A percentile compares a stretch with the other conserved stretches of the same genome.
phyloP scores from a whole-genome alignment of 2,329 filamentous ascomycete genomes.

The Aspergillus sclerotialis region DNA sequence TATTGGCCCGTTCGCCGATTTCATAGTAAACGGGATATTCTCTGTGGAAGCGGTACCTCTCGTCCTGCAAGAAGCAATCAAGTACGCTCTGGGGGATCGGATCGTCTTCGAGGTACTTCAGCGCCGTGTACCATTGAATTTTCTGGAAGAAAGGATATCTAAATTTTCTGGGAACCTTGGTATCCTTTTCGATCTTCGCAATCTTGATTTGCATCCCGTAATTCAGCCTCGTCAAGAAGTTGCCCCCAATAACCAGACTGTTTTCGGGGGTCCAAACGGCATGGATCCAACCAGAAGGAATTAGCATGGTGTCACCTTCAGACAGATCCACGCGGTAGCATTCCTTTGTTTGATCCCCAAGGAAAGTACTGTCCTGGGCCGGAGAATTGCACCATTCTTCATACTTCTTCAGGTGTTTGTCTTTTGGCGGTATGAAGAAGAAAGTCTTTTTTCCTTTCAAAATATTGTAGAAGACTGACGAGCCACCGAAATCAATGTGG shows the following conservation, averaged over 20 bases:
- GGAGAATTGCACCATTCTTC: slow-evolving; percentile 64
- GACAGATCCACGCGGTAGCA: slow-evolving; percentile 60
- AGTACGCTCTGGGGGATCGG: slow-evolving; percentile 53
- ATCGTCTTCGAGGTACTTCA: slow-evolving; percentile 58
- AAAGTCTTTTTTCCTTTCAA: slow-evolving; percentile 63
- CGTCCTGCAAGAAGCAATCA: slow-evolving; percentile 49
- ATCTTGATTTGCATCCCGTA: slow-evolving; percentile 62
- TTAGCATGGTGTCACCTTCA: slow-evolving; percentile 63
- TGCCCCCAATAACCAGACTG: slow-evolving; percentile 64
- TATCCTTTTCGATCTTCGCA: slow-evolving; percentile 60
- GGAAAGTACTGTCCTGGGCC: slow-evolving; percentile 59
- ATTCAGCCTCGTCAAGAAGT: slow-evolving; percentile 60
- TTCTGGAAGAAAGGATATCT: slow-evolving; percentile 63
- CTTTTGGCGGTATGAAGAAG: slow-evolving; percentile 64
- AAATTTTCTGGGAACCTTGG: slow-evolving; percentile 59
- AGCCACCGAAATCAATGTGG: slow-evolving; percentile 65
- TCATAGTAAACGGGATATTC: slow-evolving; percentile 53
- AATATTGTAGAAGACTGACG: slow-evolving; percentile 65
- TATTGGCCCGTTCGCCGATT: slow-evolving; percentile 47
- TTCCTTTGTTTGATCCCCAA: slow-evolving; percentile 58
- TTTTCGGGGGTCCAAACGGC: slow-evolving; percentile 65
- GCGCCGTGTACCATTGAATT: slow-evolving; percentile 61
- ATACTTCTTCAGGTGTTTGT: slow-evolving; percentile 62
- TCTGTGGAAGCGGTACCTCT: slow-evolving; percentile 47
- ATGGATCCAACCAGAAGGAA: slow-evolving; percentile 66